Evolutionary conservation across 805 yeast species (phyloP).

Genomic region (Kluyveromyces starmeri): DNA sequence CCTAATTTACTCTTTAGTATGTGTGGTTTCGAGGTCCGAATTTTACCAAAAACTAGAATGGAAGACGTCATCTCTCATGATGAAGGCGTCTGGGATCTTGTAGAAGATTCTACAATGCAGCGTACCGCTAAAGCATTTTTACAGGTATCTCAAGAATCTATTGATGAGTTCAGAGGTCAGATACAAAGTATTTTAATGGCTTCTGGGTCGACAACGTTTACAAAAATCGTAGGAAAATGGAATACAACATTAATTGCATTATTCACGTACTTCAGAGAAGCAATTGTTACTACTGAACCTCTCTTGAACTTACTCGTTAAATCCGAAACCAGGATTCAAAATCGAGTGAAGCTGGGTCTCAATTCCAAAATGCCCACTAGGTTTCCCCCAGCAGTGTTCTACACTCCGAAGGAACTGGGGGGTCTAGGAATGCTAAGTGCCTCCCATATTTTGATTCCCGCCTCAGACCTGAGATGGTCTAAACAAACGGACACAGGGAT

Average conservation of each 20-base stretch:
- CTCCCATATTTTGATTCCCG: constrained; percentile 89
- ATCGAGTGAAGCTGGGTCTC: constrained; percentile 86
- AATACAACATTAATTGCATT: constrained; percentile 81
- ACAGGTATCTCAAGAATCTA: constrained; percentile 73
- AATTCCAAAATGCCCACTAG: constrained; percentile 98
- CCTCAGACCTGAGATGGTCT: constrained; percentile 86
- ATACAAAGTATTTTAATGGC: constrained; percentile 89
- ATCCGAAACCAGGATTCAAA: constrained; percentile 89
- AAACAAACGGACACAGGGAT: constrained; percentile 90
- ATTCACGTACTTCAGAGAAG: constrained; percentile 88
- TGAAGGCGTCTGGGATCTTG: constrained; percentile 90
- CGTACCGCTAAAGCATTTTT: constrained; percentile 82
- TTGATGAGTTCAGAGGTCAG: constrained; percentile 71
- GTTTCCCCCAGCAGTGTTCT: constrained; percentile 97
- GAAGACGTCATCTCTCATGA: constrained; percentile 44
- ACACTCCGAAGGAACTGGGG: constrained; percentile 94
- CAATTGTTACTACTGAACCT: constrained; percentile 73
- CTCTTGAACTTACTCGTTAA: constrained; percentile 77
- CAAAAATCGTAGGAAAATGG: constrained; percentile 93
- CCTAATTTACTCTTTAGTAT: constrained; percentile 81
- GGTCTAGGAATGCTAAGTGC: constrained; percentile 98
- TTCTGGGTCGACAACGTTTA: constrained; percentile 90
- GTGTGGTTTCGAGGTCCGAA: constrained; percentile 93
- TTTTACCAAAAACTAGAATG: constrained; percentile 63
- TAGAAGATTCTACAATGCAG: constrained; percentile 63